Evolutionary conservation across 2,329 filamentous ascomycete genomes (phyloP), one percentile per base, ranked within the genome.

Genomic region (Alternaria gansuensis): DNA sequence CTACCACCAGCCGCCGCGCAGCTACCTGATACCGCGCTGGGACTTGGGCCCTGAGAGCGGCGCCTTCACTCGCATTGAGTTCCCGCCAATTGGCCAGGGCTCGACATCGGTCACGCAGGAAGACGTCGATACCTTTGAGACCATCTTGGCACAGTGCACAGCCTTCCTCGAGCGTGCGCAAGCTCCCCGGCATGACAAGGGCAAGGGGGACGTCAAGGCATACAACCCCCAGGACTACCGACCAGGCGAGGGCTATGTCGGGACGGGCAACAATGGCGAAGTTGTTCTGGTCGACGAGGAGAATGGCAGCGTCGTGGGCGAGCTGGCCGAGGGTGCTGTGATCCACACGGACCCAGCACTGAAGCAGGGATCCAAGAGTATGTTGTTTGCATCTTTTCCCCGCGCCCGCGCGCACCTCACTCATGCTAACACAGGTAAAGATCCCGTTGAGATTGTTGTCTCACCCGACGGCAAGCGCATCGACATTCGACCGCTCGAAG

Each of bases 201-300:
- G 77, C 62, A 75, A 75, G 41, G 71, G 67, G 54, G 64, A 65
- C 28, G 60, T 71, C 37, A 75, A 76, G 53, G 62, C 75, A 37
- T 98, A 98, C 78, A 93, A 97, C 73, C 94, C 94, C 0, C 87
- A 87, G 24, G 85, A 89, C 67, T 98, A 90, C 78, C 87, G 85
- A 33, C 90, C 91, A 0, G 93, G 93, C 13, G 88, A 96, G 77
- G 92, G 82, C 0, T 96, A 96, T 72, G 87, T 86, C 11, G 81
- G 80, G 74, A 71, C 74, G 26, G 74, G 75, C 46, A 76, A 75
- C 51, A 73, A 66, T 37, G 91, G 93, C 14, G 88, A 95, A 76
- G 94, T 97, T 68, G 94, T 99, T 5, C 84, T 99, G 9, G 83
- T 99, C 14, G 93, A 99, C 73, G 95, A 99, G 78, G 94, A 98